These are phyloP conservation scores for Delitschia confertaspora DNA, from an alignment of 495 filamentous ascomycete genomes.

Conservation along the genomic window DNA sequence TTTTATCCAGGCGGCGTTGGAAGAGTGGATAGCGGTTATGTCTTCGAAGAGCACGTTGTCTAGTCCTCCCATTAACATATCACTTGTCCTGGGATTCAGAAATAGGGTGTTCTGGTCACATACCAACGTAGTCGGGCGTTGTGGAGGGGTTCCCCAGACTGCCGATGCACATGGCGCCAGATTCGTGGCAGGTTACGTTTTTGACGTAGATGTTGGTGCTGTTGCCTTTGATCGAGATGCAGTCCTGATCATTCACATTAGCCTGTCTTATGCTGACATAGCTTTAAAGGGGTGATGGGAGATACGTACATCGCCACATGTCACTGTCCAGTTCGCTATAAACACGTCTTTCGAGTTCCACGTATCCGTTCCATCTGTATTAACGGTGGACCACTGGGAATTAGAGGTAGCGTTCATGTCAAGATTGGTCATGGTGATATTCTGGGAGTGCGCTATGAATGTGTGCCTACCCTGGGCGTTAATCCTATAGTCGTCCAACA, in stretches of 20 bases:
- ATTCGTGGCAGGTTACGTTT: slow-evolving; percentile 23
- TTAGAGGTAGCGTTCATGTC: slow-evolving; percentile 20
- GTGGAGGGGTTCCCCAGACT: slow-evolving; percentile 11
- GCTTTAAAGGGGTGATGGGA: neutral
- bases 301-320: slow-evolving; percentile 15
- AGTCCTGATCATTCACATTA: too few species aligned
- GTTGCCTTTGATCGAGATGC: slow-evolving; percentile 27
- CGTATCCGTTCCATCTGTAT: slow-evolving; percentile 27
- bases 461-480: slow-evolving; percentile 6
- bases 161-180: slow-evolving; percentile 14
- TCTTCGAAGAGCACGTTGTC: slow-evolving; percentile 27
- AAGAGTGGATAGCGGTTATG: slow-evolving; percentile 33
- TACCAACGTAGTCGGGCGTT: slow-evolving; percentile 21
- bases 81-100: too few species aligned
- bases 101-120: too few species aligned
- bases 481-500: neutral
- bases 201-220: slow-evolving; percentile 21
- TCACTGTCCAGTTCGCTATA: slow-evolving; percentile 25
- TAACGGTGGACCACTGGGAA: slow-evolving; percentile 20
- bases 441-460: slow-evolving; percentile 18
- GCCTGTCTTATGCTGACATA: neutral
- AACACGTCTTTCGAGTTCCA: slow-evolving; percentile 29
- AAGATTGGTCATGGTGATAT: slow-evolving; percentile 26
- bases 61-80: too few species aligned
- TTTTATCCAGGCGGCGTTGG: slow-evolving; percentile 49